These are phyloP conservation scores for Penicillium canariense DNA, from an alignment of 495 filamentous ascomycete species.

Conservation along the genomic window DNA sequence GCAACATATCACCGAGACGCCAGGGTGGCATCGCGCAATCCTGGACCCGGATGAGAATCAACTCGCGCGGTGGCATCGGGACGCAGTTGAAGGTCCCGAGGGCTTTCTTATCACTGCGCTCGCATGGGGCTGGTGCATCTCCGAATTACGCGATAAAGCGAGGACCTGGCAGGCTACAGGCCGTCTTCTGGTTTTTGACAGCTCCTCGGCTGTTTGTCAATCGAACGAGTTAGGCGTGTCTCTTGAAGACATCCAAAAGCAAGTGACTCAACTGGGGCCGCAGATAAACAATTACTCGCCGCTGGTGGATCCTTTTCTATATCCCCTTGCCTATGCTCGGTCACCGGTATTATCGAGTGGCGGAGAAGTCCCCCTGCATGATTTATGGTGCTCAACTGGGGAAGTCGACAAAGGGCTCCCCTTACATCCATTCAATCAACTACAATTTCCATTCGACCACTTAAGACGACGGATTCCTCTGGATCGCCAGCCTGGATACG, in stretches of 20 bases:
- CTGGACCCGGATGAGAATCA: not conserved
- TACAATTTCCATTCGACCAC: not conserved
- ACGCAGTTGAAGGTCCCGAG: not conserved
- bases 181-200: not conserved
- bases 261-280: not conserved
- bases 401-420: not conserved
- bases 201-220: not conserved
- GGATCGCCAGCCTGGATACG: not conserved
- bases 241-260: not conserved
- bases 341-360: not conserved
- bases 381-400: not conserved
- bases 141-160: conserved; percentile 6
- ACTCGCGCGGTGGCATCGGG: not conserved
- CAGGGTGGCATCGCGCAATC: not conserved
- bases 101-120: conserved; percentile 3
- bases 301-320: not conserved
- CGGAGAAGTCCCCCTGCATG: not conserved
- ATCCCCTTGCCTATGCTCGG: not conserved
- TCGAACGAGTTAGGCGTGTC: not conserved
- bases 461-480: no score
- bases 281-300: not conserved
- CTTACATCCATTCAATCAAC: not conserved
- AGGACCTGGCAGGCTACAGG: conserved; percentile 1
- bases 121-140: conserved; percentile 4
- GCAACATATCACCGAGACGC: conserved; percentile 4